Conservation (phyloP, 2,329 filamentous ascomycete species). For the Xylariaceae sp. region DNA sequence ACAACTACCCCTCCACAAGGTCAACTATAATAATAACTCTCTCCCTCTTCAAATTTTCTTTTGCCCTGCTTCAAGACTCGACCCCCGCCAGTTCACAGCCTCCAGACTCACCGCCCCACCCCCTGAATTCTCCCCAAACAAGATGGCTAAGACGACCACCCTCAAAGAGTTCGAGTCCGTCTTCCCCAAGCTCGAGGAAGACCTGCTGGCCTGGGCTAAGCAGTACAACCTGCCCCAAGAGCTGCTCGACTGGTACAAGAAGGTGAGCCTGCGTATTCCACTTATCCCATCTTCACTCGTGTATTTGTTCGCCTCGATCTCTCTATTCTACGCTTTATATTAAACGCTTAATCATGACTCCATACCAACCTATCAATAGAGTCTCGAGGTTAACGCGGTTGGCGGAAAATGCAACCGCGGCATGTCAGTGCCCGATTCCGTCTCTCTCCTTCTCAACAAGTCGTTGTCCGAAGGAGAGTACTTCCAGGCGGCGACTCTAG, state of each 20-base stretch:
- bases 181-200: conserved; percentile 83
- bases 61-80: not conserved
- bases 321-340: no score
- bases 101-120: not conserved
- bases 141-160: conserved; percentile 71
- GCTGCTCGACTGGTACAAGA: conserved; percentile 84
- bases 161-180: conserved; percentile 87
- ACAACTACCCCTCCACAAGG: not conserved
- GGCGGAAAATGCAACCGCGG: conserved; percentile 99
- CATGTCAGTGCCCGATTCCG: conserved; percentile 94
- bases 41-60: not conserved
- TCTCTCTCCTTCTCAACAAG: conserved; percentile 73
- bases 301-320: no score
- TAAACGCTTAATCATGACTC: no score
- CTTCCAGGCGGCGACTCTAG: conserved; percentile 83
- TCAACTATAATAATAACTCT: not conserved
- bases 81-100: not conserved
- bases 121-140: conserved; percentile 25
- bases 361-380: conserved; percentile 52
- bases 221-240: conserved; percentile 81
- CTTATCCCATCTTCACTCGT: no score
- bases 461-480: conserved; percentile 80
- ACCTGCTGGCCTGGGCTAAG: conserved; percentile 76
- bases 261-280: conserved; percentile 52
- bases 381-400: conserved; percentile 80